Conservation (phyloP, 352 stramenopile genomes). For the Aphanomyces astaci region DNA sequence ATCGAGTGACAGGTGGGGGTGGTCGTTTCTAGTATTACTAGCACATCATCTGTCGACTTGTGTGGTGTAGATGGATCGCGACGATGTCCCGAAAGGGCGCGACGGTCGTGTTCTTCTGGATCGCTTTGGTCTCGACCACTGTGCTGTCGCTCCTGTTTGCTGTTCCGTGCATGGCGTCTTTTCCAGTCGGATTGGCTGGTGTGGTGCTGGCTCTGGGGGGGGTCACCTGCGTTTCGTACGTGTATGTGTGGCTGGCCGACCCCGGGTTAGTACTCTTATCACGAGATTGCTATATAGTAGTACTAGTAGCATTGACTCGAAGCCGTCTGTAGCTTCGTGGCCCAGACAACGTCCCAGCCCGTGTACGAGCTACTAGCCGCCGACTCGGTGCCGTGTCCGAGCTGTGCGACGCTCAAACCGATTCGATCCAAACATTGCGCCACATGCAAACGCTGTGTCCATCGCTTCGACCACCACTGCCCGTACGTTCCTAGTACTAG, state of each 20-base stretch:
- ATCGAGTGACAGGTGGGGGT: constrained; percentile 47
- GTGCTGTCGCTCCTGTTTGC: constrained; percentile 46
- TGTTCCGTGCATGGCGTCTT: constrained; percentile 39
- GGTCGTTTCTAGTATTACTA: background rate
- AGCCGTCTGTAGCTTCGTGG: constrained; percentile 28
- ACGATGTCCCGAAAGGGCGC: constrained; percentile 52
- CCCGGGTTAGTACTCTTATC: constrained; percentile 41
- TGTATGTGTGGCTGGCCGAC: constrained; percentile 71
- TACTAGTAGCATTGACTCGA: no score
- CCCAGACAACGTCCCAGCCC: constrained; percentile 43
- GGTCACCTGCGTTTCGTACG: constrained; percentile 53
- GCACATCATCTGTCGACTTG: background rate
- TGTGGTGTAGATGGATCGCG: constrained; percentile 28
- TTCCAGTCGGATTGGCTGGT: constrained; percentile 26
- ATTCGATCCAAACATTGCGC: constrained; percentile 75
- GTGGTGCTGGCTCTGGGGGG: constrained; percentile 34
- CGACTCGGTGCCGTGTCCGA: constrained; percentile 69
- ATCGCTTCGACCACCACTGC: constrained; percentile 80
- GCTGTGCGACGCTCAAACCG: constrained; percentile 67
- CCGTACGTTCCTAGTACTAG: constrained; percentile 27
- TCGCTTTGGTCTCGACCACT: constrained; percentile 43
- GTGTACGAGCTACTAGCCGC: constrained; percentile 65
- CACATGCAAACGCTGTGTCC: constrained; percentile 63
- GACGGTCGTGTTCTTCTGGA: constrained; percentile 65
- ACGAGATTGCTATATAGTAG: constrained; percentile 8